Base-by-base conservation (phyloP, 805 yeast species). In the Suhomyces prunicola region DNA sequence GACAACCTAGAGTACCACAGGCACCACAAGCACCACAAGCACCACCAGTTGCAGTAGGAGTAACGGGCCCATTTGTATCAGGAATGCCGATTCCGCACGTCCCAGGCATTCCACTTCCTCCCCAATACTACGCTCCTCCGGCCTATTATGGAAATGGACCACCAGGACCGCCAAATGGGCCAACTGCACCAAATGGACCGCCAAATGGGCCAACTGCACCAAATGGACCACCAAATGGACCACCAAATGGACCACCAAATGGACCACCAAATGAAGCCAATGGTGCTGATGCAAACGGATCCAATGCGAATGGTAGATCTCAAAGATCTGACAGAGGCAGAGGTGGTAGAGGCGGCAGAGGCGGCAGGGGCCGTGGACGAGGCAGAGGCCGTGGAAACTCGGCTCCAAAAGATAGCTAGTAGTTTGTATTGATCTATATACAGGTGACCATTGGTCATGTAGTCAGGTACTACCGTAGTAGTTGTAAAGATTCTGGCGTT, bases 91-190 rank as follows among this genome's bases (percentile, higher is more conserved):
- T 62, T 48, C 72, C 74, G 4, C 65, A 64, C 23, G 74, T 70
- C 8, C 74, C 72, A 6, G 73, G 73, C n/a, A 61, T 66, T 42
- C 76, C 77, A 23, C 60, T 71, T 51, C 75, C 76, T 17, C 42
- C 42, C 4, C 22, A 39, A 9, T 39, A 17, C 42, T 19, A 17
- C 13, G 42, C 42, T 39, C 42, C 42, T 19, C 75, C 74, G 5
- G 73, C 66, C 33, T 68, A 66, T 45, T 60, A 64, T 50, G 69
- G 60, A 36, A 36, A 35, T 13, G 19, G 44, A 24, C 44, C 44
- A 35, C 19, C 40, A 41, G 44, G 44, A 41, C 44, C 44, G 22
- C 45, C 45, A 41, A 23, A 15, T 5, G 23, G 49, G 22, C 26
- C 26, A 22, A 19, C 1, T 9, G 31, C n/a, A 22, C 15, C 35